Evolutionary conservation across 352 stramenopile genomes (phyloP).

Genomic region (Pythium pyrilobum): DNA sequence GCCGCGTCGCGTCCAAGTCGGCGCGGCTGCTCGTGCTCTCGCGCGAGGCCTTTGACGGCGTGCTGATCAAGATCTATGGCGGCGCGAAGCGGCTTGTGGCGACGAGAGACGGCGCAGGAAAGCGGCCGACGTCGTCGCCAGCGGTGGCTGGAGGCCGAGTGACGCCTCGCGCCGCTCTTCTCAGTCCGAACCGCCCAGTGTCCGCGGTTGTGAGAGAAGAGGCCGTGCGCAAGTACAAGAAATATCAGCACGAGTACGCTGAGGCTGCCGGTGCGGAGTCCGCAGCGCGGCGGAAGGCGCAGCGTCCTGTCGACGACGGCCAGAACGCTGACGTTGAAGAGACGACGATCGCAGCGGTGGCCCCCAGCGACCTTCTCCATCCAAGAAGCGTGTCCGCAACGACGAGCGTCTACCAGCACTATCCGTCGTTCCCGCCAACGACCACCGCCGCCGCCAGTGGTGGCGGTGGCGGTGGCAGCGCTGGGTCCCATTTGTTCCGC

Average conservation of each 20-base stretch:
- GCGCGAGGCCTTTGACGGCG: slow-evolving; percentile 30
- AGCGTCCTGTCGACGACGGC: neutral
- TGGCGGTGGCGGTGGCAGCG: neutral
- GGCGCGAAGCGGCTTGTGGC: slow-evolving; percentile 22
- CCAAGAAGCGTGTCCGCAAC: neutral
- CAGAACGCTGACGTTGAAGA: neutral
- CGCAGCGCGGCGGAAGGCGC: too few relatives aligned
- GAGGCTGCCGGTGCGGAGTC: too few relatives aligned
- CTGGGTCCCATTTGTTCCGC: slow-evolving; percentile 21
- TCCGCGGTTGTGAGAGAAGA: neutral
- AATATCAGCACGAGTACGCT: neutral
- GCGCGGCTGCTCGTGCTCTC: slow-evolving; percentile 30
- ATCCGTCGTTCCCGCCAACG: slow-evolving; percentile 30
- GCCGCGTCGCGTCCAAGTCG: slow-evolving; percentile 12
- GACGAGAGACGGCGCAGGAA: slow-evolving; percentile 10
- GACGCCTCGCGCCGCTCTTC: neutral
- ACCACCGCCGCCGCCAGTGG: neutral
- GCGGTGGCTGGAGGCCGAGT: slow-evolving; percentile 1
- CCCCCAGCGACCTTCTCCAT: neutral
- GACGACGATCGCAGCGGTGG: neutral
- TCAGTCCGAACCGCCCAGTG: neutral
- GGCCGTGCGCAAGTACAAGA: slow-evolving; percentile 2
- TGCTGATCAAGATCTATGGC: slow-evolving; percentile 37
- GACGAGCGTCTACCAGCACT: slow-evolving; percentile 25
- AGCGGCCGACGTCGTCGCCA: slow-evolving; percentile 35